A percentile compares a stretch with the other conserved stretches of the same genome.
Conservation (phyloP, 371 early-diverging fungal species). For the Rhizopus delemar region DNA sequence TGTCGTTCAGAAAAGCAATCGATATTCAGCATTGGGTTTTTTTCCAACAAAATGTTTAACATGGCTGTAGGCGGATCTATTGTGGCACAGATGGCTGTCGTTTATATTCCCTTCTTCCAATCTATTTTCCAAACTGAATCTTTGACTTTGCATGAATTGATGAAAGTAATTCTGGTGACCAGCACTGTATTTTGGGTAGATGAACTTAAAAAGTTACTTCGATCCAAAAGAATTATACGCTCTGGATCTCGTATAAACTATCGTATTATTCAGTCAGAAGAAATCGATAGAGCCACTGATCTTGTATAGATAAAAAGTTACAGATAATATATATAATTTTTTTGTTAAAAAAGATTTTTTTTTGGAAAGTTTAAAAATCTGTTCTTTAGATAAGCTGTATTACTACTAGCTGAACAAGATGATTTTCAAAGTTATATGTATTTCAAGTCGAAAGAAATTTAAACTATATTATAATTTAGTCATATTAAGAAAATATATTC, state of each 20-base stretch:
- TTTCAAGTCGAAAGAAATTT: no score
- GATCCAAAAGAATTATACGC: slow-evolving; percentile 16
- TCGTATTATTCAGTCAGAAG: slow-evolving; percentile 24
- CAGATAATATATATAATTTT: no score
- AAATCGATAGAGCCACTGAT: slow-evolving; percentile 27
- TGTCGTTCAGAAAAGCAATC: slow-evolving; percentile 89
- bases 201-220: slow-evolving; percentile 49
- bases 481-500: no score
- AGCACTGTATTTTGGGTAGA: slow-evolving; percentile 81
- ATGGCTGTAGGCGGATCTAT: slow-evolving; percentile 80
- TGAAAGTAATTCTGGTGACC: slow-evolving; percentile 65
- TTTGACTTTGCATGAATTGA: slow-evolving; percentile 69
- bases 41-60: slow-evolving; percentile 87
- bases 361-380: no score
- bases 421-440: no score
- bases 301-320: slow-evolving; percentile 18
- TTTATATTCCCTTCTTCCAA: slow-evolving; percentile 91
- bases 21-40: slow-evolving; percentile 76
- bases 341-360: no score
- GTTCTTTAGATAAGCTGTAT: no score
- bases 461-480: no score
- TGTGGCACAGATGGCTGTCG: slow-evolving; percentile 83
- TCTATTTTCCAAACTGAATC: slow-evolving; percentile 91
- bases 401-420: no score
- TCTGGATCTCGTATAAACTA: slow-evolving; percentile 19